Base-by-base conservation (phyloP, 2,329 filamentous ascomycete genomes). In the Apiospora koreana region DNA sequence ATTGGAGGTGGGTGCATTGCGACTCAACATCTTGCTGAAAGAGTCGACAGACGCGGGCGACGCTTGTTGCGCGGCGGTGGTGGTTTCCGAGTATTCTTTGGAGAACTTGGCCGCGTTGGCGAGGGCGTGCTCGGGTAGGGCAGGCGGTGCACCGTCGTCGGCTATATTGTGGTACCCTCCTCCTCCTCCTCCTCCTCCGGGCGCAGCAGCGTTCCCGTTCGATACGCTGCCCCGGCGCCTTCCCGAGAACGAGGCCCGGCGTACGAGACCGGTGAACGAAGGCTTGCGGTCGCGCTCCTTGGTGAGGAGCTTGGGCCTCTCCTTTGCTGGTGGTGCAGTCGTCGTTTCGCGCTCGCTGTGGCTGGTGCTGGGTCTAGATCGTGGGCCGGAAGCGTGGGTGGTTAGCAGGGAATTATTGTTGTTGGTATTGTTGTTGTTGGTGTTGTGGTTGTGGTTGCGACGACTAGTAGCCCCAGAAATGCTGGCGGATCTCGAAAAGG, bases 111-210 rank as follows among this genome's bases (percentile, higher is more conserved):
- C 84, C 4, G 84, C 82, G 62, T 83, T 83, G n/a, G 84, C 78
- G 69, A 87, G 83, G 5, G 85, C 85, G 78, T 86, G 86, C 68
- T 88, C 85, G 64, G 86, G 86, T 23, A 89, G 81, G 7, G 86
- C 85, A n/a, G 86, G 86, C 43, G 86, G 87, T 62, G 80, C 81
- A 28, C 83, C 74, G 67, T 81, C 83, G 78, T 87, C 85, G 68
- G 83, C 85, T 64, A 76, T 72, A 67, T 74, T 75, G 50, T 75
- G 75, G 14, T 43, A 12, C 41, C 41, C 41, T 38, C 48, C 48
- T 5, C 50, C 50, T 38, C 48, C 48, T 5, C 50, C 50, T 18
- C 41, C 41, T 43, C 41, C 41, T 43, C 41, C 41, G 14, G 41
- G 12, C 9, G 41, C 41, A 43, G 43, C 43, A 21, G 54, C 54